Base-by-base conservation (phyloP, 169 alveolate genomes). In the Plasmodium adleri region DNA sequence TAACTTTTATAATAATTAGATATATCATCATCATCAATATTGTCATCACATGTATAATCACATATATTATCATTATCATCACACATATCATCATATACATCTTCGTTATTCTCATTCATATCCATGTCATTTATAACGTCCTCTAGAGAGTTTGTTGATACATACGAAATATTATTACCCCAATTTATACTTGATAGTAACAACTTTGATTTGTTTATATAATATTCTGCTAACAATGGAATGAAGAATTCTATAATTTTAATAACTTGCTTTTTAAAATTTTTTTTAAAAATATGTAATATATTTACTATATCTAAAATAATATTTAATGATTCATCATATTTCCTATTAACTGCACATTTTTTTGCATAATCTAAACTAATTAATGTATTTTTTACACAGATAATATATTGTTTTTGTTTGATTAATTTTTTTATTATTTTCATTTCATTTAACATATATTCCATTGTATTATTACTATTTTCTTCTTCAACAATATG, bases 381-480 rank as follows among this genome's bases (percentile, higher is more conserved):
- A 1, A 12, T 47, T 78, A 78, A 45, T 3, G 71, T 64, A 64
- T 66, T 64, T 78, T 78, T 78, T 78, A 78, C 43, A 20, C 67
- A 28, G 26, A 78, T 58, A 66, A 78, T 45, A 66, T 78, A 78
- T 39, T 78, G 80, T 47, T 66, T 78, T n/a, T 78, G 89, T 43
- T 78, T 78, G 13, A 15, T 58, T 59, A 78, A 52, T 28, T 78
- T 78, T 52, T 66, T 50, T 78, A 78, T 78, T 22, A 49, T 39
- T 66, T 78, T 78, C 71, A 64, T 78, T 78, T 78, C 89, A n/a
- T 58, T 78, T 66, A 78, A 49, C 67, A 78, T 78, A 64, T 78
- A 60, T 32, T 78, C 89, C 6, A 66, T 39, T 10, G 28, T 43
- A 66, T 78, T 78, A 12, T 26, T 26, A 17, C 59, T 64, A 72